Evolutionary conservation across 1,284 basidiomycete species (phyloP).

Genomic region (Cryptococcus hybrid): DNA sequence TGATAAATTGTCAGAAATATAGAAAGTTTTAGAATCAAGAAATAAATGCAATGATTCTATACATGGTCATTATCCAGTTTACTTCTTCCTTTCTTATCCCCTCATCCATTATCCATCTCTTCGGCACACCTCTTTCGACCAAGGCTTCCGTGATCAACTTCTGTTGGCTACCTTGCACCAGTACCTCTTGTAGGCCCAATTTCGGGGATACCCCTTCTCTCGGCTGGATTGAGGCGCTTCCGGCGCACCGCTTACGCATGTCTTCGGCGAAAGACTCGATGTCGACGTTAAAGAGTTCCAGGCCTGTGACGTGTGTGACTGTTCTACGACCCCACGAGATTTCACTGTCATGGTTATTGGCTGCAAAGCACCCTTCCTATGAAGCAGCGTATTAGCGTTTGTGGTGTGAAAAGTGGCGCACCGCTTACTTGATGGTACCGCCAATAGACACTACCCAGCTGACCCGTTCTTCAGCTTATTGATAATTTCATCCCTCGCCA

Average conservation of each 20-base stretch:
- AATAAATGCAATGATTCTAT: neutral
- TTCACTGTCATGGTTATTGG: constrained; percentile 69
- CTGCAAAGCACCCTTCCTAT: constrained; percentile 70
- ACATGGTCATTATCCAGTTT: neutral
- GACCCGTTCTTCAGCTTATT: constrained; percentile 38
- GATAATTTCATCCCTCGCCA: constrained; percentile 68
- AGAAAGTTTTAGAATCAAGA: neutral
- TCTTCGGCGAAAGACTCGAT: constrained; percentile 75
- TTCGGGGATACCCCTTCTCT: constrained; percentile 45
- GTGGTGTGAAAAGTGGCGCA: neutral
- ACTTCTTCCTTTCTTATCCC: constrained; percentile 13
- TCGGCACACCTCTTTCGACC: constrained; percentile 67
- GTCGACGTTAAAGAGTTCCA: constrained; percentile 69
- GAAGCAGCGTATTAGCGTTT: neutral
- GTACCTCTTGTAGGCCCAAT: constrained; percentile 58
- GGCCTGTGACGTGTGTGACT: constrained; percentile 70
- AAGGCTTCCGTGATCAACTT: constrained; percentile 66
- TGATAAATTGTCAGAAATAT: neutral
- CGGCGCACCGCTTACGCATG: constrained; percentile 69
- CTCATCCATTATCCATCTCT: constrained; percentile 65
- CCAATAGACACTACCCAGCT: constrained; percentile 39
- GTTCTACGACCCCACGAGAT: constrained; percentile 72
- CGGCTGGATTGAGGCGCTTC: constrained; percentile 58
- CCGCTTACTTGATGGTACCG: constrained; percentile 37
- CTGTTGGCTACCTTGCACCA: constrained; percentile 78